Conservation (phyloP, 495 filamentous ascomycete species). For the Penicillium argentinense region DNA sequence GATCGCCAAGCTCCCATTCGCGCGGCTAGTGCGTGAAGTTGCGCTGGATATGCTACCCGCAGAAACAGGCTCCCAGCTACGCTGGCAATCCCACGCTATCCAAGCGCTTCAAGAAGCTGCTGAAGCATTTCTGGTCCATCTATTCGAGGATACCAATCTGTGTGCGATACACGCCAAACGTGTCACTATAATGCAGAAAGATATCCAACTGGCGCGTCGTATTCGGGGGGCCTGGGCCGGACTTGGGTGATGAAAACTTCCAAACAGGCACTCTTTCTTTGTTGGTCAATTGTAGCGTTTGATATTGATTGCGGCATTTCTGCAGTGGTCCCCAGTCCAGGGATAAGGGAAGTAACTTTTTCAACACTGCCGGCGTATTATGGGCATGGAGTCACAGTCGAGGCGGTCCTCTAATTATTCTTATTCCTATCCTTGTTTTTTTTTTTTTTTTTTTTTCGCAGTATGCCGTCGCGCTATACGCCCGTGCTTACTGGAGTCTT, state of each 20-base stretch:
- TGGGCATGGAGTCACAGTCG: conserved; percentile 15
- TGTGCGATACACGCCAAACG: conserved; percentile 95
- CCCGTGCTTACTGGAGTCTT: too few species aligned
- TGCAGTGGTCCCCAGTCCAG: too few species aligned
- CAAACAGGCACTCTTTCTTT: too few species aligned
- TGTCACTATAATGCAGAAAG: conserved; percentile 97
- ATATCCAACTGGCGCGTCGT: conserved; percentile 84
- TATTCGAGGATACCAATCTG: conserved; percentile 95
- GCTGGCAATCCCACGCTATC: conserved; percentile 93
- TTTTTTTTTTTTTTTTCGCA: background rate
- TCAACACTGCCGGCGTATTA: too few species aligned
- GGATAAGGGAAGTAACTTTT: too few species aligned
- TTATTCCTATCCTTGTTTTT: background rate
- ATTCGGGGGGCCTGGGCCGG: conserved; percentile 74
- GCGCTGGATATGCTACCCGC: conserved; percentile 56
- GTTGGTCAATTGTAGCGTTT: too few species aligned
- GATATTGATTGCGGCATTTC: background rate
- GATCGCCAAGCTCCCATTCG: conserved; percentile 79
- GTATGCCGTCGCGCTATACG: too few species aligned
- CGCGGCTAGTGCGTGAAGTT: conserved; percentile 87
- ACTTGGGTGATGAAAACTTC: conserved; percentile 43
- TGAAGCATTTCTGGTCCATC: conserved; percentile 88
- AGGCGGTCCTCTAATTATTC: too few species aligned
- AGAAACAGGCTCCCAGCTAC: conserved; percentile 57
- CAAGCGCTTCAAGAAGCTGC: conserved; percentile 86